phyloP scores from a whole-genome alignment of 2,329 filamentous ascomycete genomes.

The Sporothrix pseudoabietina region DNA sequence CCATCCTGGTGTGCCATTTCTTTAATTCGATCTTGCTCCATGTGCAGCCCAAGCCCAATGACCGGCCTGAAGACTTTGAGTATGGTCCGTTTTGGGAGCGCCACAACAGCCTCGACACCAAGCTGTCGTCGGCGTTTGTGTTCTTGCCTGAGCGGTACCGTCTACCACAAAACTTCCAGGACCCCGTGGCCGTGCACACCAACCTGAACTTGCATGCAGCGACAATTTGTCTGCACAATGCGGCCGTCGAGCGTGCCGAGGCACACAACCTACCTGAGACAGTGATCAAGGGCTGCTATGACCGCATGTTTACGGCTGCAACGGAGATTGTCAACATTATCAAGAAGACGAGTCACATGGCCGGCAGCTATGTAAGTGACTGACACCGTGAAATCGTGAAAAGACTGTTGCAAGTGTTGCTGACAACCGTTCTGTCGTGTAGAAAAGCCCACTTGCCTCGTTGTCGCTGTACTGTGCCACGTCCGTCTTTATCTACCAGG shows the following conservation, averaged over 20 bases:
- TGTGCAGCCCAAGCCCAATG: constrained; percentile 70
- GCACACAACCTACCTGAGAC: constrained; percentile 66
- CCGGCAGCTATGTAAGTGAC: constrained; percentile 50
- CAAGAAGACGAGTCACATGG: constrained; percentile 70
- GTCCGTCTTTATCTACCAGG: constrained; percentile 78
- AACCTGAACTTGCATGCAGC: constrained; percentile 90
- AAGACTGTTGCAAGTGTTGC: background rate
- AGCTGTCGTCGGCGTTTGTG: constrained; percentile 75
- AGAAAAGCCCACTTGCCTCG: constrained; percentile 69
- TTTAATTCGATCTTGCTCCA: constrained; percentile 83
- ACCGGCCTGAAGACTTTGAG: constrained; percentile 71
- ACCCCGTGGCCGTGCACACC: constrained; percentile 75
- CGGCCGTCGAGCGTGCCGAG: constrained; percentile 80
- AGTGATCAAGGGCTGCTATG: constrained; percentile 70
- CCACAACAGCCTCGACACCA: constrained; percentile 80
- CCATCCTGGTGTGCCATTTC: constrained; percentile 72
- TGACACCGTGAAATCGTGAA: background rate
- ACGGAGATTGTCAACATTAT: constrained; percentile 84
- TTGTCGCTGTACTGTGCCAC: constrained; percentile 85
- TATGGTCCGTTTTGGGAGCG: constrained; percentile 83
- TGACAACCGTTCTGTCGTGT: background rate
- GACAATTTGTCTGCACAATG: constrained; percentile 85
- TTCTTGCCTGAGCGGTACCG: constrained; percentile 74
- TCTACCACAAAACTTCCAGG: constrained; percentile 66
- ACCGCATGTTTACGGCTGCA: constrained; percentile 75